phyloP scores from a whole-genome alignment of 257 asterid species.

The Solanum pinnatisectum region DNA sequence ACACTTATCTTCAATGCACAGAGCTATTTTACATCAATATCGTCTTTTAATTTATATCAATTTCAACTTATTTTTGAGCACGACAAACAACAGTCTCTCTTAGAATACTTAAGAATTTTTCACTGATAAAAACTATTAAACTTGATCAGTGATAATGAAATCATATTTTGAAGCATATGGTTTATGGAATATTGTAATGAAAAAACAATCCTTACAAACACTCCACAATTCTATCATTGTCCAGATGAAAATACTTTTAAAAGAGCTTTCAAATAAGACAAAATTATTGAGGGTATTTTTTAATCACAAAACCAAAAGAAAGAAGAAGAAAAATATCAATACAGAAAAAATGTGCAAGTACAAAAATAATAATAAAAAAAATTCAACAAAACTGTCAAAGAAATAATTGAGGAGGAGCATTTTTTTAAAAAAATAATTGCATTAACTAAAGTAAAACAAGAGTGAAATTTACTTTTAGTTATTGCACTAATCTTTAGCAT shows the following conservation, averaged over 20 bases:
- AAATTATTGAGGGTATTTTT: too few relatives aligned
- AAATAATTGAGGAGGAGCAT: background rate
- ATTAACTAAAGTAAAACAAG: background rate
- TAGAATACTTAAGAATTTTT: too few relatives aligned
- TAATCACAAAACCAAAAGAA: too few relatives aligned
- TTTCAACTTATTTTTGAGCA: too few relatives aligned
- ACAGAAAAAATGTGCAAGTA: background rate
- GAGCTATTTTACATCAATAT: background rate
- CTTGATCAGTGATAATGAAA: background rate
- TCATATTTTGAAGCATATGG: background rate
- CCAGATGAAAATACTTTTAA: too few relatives aligned
- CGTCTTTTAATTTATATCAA: background rate
- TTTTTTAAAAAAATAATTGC: background rate
- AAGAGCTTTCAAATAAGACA: background rate
- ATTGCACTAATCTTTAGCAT: background rate
- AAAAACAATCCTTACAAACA: background rate
- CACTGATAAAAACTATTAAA: too few relatives aligned
- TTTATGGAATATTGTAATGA: background rate
- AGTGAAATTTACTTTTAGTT: background rate
- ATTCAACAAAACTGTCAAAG: background rate
- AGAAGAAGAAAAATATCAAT: background rate
- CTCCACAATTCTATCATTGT: background rate
- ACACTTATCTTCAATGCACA: background rate
- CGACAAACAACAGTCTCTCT: background rate
- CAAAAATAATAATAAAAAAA: too few relatives aligned